Base-by-base conservation (phyloP, 164 flowering plant genomes). In the Macadamia integrifolia region DNA sequence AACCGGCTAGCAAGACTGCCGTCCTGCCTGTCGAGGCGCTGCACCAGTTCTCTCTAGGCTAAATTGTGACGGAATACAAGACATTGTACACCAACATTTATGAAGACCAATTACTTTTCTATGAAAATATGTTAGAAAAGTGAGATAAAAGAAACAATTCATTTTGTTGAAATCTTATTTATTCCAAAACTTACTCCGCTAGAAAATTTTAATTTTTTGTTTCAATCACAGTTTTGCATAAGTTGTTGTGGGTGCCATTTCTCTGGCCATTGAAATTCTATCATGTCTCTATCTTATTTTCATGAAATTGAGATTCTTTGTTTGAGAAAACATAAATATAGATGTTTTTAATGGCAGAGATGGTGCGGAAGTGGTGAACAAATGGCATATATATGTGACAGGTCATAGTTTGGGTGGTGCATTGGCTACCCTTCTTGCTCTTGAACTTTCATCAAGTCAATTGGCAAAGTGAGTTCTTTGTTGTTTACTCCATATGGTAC, bases 361-460 rank as follows among this genome's bases (percentile, higher is more conserved):
- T 74, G 89, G 84, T 72, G 71, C 62, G 60, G 84, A 84, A 62
- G 74, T 69, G 42, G 68, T 55, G n/a, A 61, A 75, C n/a, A 82
- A 79, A 69, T 94, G 99, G 99, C 90, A 90, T 72, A 83, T 92
- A 44, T 94, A 86, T 75, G 88, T 85, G 66, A 94, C 99, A 71
- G 99, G 99, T 67, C 99, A 92, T 75, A 94, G 99, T 72, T 81
- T 94, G 75, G 98, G 98, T 70, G 98, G 98, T 75, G 97, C 99
- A 62, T 75, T 94, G 55, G 95, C 99, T 62, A 94, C 99, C 64
- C 87, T 94, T 53, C 93, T 92, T 70, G 86, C 97, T 66, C 92
- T 94, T 63, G 99, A 94, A 72, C 90, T 94, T 70, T 86, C 91
- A 66, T 90, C 96, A 61, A 88, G 96, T 78, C 88, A 86, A 77